These are phyloP conservation scores for Colletotrichum tamarilloi DNA, from an alignment of 2,329 filamentous ascomycete genomes.

Conservation along the genomic window DNA sequence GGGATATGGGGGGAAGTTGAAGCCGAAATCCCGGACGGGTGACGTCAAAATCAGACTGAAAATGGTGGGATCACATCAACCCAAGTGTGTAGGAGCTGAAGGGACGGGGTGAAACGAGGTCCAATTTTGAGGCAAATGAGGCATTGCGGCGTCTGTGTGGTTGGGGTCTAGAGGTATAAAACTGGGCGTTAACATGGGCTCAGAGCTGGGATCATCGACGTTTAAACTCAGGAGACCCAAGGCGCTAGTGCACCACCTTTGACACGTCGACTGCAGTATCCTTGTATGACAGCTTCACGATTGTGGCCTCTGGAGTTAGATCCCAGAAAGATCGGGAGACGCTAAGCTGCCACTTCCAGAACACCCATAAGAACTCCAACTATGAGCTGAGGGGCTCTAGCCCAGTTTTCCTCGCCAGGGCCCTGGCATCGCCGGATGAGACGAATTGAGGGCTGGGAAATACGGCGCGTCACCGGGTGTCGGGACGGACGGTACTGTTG, in stretches of 20 bases:
- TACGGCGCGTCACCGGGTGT: not conserved
- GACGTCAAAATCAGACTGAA: conserved; percentile 28
- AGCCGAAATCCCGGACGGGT: conserved; percentile 28
- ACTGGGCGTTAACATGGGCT: conserved; percentile 11
- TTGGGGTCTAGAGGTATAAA: conserved; percentile 21
- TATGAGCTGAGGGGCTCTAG: not conserved
- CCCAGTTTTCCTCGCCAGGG: not conserved
- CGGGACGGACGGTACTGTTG: not conserved
- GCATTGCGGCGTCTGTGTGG: conserved; percentile 33
- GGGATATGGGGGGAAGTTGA: not conserved
- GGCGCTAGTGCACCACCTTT: conserved; percentile 21
- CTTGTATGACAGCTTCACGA: conserved; percentile 32
- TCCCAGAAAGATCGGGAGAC: conserved; percentile 24
- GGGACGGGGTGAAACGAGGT: conserved; percentile 25
- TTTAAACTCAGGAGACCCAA: conserved; percentile 16
- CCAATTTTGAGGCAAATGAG: conserved; percentile 34
- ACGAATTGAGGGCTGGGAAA: not conserved
- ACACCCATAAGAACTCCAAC: conserved; percentile 2
- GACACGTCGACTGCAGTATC: conserved; percentile 33
- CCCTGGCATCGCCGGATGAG: not conserved
- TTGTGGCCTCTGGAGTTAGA: not conserved
- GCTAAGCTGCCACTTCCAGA: not conserved
- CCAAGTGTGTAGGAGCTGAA: not conserved
- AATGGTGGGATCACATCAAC: conserved; percentile 20
- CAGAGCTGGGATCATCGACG: conserved; percentile 24